These are phyloP conservation scores for Porphyrellus cyaneotinctus DNA, from an alignment of 768 basidiomycete species.

Conservation along the genomic window DNA sequence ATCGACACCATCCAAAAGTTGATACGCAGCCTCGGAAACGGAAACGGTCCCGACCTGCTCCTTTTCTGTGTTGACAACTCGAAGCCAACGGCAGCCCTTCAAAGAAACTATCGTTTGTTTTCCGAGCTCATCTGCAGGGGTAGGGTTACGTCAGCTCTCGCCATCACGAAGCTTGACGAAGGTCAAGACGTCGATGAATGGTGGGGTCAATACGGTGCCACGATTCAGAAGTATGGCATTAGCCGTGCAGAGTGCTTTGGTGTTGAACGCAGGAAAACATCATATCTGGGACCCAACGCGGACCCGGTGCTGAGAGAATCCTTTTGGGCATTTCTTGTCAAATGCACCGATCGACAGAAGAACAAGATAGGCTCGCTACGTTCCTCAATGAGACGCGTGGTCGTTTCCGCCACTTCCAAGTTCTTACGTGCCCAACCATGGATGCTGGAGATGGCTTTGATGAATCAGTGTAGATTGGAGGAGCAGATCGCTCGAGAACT, in stretches of 20 bases:
- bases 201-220: slow-evolving; percentile 29
- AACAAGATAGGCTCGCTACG: slow-evolving; percentile 1
- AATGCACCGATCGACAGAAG: slow-evolving; percentile 13
- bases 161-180: slow-evolving; percentile 29
- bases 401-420: not conserved
- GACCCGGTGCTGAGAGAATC: slow-evolving; percentile 26
- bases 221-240: slow-evolving; percentile 14
- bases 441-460: slow-evolving; percentile 12
- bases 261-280: slow-evolving; percentile 28
- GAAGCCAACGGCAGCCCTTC: slow-evolving; percentile 23
- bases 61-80: slow-evolving; percentile 31
- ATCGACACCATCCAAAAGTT: slow-evolving; percentile 26
- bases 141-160: slow-evolving; percentile 28
- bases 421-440: slow-evolving; percentile 10
- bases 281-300: slow-evolving; percentile 13
- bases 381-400: slow-evolving; percentile 8
- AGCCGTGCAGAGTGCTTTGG: slow-evolving; percentile 30
- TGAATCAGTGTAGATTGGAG: slow-evolving; percentile 20
- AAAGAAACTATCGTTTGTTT: slow-evolving; percentile 28
- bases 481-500: slow-evolving; percentile 20
- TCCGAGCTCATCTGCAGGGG: slow-evolving; percentile 23
- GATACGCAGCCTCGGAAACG: slow-evolving; percentile 28
- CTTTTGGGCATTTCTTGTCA: slow-evolving; percentile 18
- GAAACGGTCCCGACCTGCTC: slow-evolving; percentile 27
- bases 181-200: slow-evolving; percentile 30